These are phyloP conservation scores for Talaromyces liani DNA, from an alignment of 495 filamentous ascomycete species.

Conservation along the genomic window DNA sequence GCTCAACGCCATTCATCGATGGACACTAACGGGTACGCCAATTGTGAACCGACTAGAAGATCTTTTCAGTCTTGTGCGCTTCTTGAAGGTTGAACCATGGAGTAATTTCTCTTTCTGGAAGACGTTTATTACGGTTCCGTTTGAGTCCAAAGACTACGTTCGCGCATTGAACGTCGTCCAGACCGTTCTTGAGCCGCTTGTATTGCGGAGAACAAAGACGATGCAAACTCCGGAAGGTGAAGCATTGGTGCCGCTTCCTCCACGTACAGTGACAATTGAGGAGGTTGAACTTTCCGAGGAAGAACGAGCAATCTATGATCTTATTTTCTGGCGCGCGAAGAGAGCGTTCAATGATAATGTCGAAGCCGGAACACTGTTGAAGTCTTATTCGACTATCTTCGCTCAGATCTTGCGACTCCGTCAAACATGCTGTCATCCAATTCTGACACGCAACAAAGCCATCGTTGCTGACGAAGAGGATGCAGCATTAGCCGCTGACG, in stretches of 20 bases:
- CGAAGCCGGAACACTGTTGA: conserved; percentile 85
- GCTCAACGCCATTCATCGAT: conserved; percentile 74
- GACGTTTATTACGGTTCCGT: conserved; percentile 95
- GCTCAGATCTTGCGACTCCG: conserved; percentile 92
- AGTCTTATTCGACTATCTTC: conserved; percentile 92
- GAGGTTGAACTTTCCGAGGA: conserved; percentile 74
- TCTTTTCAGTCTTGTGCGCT: conserved; percentile 89
- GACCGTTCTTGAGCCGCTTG: conserved; percentile 88
- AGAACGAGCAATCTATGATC: conserved; percentile 86
- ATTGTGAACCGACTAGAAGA: conserved; percentile 97
- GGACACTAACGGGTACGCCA: conserved; percentile 91
- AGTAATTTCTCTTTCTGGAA: conserved; percentile 98
- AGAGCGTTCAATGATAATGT: conserved; percentile 76
- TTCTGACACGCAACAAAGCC: conserved; percentile 75
- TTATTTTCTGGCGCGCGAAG: conserved; percentile 77
- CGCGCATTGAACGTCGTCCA: conserved; percentile 94
- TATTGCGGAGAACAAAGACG: conserved; percentile 91
- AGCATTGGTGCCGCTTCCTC: conserved; percentile 79
- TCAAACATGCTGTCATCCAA: conserved; percentile 90
- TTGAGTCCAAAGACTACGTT: conserved; percentile 89
- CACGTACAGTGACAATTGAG: conserved; percentile 71
- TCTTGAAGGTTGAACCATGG: conserved; percentile 93
- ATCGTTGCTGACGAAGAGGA: conserved; percentile 84
- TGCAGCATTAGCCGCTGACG: conserved; percentile 71
- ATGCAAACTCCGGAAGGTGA: conserved; percentile 94